Evolutionary conservation across 2,329 filamentous ascomycete species (phyloP).

Genomic region (Pseudocercospora vitis): DNA sequence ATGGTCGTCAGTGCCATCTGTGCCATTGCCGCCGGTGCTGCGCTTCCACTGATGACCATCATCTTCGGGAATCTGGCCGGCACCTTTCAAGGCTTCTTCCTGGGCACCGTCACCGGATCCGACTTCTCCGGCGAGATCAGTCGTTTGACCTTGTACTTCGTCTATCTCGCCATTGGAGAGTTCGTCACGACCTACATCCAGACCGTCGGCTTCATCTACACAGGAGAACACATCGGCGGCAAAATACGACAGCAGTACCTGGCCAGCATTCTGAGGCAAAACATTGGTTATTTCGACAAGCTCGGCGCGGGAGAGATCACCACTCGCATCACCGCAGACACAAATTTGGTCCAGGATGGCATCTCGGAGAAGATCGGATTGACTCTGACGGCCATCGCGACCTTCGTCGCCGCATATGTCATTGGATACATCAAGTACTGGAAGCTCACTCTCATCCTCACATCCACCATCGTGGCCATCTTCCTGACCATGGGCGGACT

Average conservation of each 20-base stretch:
- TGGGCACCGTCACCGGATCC: constrained; percentile 44
- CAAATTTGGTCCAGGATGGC: constrained; percentile 88
- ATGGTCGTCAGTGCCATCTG: constrained; percentile 42
- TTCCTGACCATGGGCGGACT: constrained; percentile 73
- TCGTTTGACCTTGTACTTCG: constrained; percentile 73
- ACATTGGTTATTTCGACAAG: constrained; percentile 92
- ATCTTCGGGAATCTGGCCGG: constrained; percentile 76
- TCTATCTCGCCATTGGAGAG: constrained; percentile 80
- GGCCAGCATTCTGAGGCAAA: constrained; percentile 78
- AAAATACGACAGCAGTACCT: constrained; percentile 74
- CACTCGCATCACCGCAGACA: constrained; percentile 90
- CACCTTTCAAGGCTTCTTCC: constrained; percentile 66
- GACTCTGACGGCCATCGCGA: constrained; percentile 72
- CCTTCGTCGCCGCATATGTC: constrained; percentile 84
- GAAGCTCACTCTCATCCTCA: constrained; percentile 87
- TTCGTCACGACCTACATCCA: constrained; percentile 75
- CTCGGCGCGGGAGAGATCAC: constrained; percentile 91
- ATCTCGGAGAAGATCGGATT: constrained; percentile 87
- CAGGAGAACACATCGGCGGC: constrained; percentile 50
- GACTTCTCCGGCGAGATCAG: constrained; percentile 62
- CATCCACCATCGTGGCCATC: constrained; percentile 77
- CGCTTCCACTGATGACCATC: constrained; percentile 46
- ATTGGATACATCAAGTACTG: constrained; percentile 90
- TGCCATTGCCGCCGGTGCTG: constrained; percentile 39
- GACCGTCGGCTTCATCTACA: constrained; percentile 83